Evolutionary conservation across 495 filamentous ascomycete species (phyloP).

Genomic region (Penicillium cataractarum): DNA sequence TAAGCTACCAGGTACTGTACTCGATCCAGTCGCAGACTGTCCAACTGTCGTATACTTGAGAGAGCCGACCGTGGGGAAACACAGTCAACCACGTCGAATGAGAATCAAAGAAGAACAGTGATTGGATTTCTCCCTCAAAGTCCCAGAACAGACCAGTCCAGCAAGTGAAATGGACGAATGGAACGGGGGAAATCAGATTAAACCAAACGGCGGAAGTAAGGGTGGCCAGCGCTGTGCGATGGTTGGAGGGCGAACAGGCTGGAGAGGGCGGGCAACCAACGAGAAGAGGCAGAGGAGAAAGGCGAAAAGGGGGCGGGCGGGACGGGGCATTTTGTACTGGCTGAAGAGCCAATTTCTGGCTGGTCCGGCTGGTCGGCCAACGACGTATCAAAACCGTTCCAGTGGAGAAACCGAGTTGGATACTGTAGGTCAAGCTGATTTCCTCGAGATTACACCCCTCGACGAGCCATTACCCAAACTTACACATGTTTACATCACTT

Average conservation of each 20-base stretch:
- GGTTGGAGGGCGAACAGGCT: conserved; percentile 33
- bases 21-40: not conserved
- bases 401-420: not conserved
- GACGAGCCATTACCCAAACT: not conserved
- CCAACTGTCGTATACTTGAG: not conserved
- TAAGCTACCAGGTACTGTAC: not conserved
- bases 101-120: conserved; percentile 8
- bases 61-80: conserved; percentile 1
- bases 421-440: too few relatives aligned
- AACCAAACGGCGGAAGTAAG: conserved; percentile 18
- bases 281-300: conserved; percentile 51
- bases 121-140: too few relatives aligned
- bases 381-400: conserved; percentile 26
- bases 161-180: conserved; percentile 15
- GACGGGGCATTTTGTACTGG: conserved; percentile 54
- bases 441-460: not conserved
- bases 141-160: too few relatives aligned
- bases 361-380: conserved; percentile 7
- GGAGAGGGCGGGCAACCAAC: conserved; percentile 49
- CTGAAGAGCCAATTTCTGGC: conserved; percentile 17
- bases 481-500: conserved; percentile 1
- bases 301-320: conserved; percentile 46
- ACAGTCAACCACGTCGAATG: not conserved
- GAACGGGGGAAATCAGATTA: conserved; percentile 9
- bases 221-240: conserved; percentile 32